phyloP scores from a whole-genome alignment of 768 basidiomycete species.

The Tephrocybe sp. region DNA sequence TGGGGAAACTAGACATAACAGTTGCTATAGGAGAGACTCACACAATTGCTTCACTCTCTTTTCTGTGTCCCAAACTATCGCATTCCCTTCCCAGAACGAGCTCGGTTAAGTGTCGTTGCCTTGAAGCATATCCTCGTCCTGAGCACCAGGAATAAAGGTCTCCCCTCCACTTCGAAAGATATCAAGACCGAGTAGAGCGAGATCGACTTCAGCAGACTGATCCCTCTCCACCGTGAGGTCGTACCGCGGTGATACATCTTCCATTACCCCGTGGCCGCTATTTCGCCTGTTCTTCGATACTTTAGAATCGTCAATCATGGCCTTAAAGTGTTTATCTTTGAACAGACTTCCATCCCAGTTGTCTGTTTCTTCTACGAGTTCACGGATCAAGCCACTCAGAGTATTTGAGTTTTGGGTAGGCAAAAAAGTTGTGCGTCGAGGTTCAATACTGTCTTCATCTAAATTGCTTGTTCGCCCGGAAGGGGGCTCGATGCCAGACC shows the following conservation, averaged over 20 bases:
- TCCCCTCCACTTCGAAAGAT: constrained; percentile 16
- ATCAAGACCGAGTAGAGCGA: constrained; percentile 21
- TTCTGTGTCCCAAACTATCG: not conserved
- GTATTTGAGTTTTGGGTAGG: constrained; percentile 26
- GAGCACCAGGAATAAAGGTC: constrained; percentile 2
- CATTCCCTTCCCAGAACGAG: constrained; percentile 20
- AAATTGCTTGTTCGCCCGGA: not conserved
- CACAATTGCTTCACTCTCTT: not conserved
- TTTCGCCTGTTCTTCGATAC: not conserved
- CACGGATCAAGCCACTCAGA: constrained; percentile 41
- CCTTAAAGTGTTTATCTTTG: constrained; percentile 45
- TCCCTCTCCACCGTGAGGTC: not conserved
- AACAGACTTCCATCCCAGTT: constrained; percentile 50
- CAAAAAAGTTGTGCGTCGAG: not conserved
- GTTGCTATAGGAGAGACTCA: not conserved
- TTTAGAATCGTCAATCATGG: constrained; percentile 35
- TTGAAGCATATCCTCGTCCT: constrained; percentile 1
- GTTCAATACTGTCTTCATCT: not conserved
- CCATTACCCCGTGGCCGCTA: not conserved
- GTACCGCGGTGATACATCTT: not conserved
- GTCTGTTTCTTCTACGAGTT: constrained; percentile 47
- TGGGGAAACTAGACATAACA: not conserved
- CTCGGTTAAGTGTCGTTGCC: constrained; percentile 5
- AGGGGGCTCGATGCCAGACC: not conserved
- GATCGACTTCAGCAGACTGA: constrained; percentile 20